These are phyloP conservation scores for Tritrichomonas musculus DNA, from an alignment of 208 protist species.

Conservation along the genomic window DNA sequence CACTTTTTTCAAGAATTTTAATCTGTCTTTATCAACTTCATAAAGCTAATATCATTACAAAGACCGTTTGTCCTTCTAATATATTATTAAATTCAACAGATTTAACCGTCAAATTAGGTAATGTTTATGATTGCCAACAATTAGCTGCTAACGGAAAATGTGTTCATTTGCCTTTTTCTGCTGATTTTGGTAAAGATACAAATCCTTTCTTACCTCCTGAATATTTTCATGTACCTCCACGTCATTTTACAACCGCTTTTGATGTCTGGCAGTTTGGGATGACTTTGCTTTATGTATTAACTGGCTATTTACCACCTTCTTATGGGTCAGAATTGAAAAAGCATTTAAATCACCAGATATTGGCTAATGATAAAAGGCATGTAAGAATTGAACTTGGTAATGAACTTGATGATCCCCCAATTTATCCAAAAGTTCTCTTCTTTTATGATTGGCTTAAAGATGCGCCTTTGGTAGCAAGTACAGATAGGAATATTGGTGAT, in stretches of 20 bases:
- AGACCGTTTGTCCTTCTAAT: neutral
- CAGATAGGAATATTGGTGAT: neutral
- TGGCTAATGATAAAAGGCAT: neutral
- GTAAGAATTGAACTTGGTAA: neutral
- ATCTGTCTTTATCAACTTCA: neutral
- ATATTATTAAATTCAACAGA: neutral
- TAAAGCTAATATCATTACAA: neutral
- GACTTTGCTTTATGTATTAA: neutral
- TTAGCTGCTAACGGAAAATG: neutral
- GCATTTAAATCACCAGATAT: neutral
- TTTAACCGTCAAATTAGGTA: neutral
- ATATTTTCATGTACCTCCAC: neutral
- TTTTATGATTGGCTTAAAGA: conserved; percentile 20
- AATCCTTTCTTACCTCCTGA: conserved; percentile 23
- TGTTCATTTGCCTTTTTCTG: neutral
- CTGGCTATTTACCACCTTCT: neutral
- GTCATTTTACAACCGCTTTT: neutral
- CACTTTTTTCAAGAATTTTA: neutral
- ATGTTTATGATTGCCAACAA: neutral
- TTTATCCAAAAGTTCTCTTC: neutral
- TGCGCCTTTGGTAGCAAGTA: neutral
- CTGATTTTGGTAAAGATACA: neutral
- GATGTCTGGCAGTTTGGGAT: conserved; percentile 9
- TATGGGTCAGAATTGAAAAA: neutral
- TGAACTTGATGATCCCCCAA: neutral